Evolutionary conservation across 495 filamentous ascomycete genomes (phyloP).

Genomic region (Hypoxylon fuscum): DNA sequence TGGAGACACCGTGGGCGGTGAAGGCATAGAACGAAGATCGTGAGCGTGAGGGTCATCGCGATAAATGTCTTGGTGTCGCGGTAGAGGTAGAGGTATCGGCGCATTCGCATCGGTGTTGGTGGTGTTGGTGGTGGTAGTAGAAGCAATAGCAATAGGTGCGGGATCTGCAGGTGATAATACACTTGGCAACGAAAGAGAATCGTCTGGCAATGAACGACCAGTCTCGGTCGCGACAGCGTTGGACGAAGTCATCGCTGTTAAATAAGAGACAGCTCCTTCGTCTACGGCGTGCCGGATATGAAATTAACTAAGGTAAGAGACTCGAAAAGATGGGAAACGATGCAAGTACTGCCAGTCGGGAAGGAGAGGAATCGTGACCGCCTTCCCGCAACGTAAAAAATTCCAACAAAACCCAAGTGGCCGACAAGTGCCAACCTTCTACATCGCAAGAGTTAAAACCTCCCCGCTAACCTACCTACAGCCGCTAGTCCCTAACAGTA

Average conservation of each 20-base stretch:
- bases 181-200: constrained; percentile 20
- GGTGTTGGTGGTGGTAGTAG: not conserved
- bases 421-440: constrained; percentile 26
- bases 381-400: constrained; percentile 47
- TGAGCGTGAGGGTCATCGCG: constrained; percentile 31
- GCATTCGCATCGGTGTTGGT: constrained; percentile 27
- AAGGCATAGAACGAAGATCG: constrained; percentile 40
- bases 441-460: too few relatives aligned
- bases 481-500: constrained; percentile 24
- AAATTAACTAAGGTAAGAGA: constrained; percentile 6
- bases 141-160: constrained; percentile 5
- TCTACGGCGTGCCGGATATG: constrained; percentile 40
- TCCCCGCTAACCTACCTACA: constrained; percentile 19
- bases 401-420: constrained; percentile 35
- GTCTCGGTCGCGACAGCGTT: constrained; percentile 37
- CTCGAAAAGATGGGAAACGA: too few relatives aligned
- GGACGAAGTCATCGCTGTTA: constrained; percentile 52
- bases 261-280: constrained; percentile 48
- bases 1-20: constrained; percentile 45
- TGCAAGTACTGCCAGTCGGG: constrained; percentile 37
- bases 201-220: constrained; percentile 18
- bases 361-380: constrained; percentile 42
- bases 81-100: constrained; percentile 17
- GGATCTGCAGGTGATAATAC: constrained; percentile 18
- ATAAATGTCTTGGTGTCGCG: constrained; percentile 14